Evolutionary conservation across 176 grass and related monocot species (phyloP), one percentile per base, ranked within the genome.

Genomic region (Ensete glaucum): DNA sequence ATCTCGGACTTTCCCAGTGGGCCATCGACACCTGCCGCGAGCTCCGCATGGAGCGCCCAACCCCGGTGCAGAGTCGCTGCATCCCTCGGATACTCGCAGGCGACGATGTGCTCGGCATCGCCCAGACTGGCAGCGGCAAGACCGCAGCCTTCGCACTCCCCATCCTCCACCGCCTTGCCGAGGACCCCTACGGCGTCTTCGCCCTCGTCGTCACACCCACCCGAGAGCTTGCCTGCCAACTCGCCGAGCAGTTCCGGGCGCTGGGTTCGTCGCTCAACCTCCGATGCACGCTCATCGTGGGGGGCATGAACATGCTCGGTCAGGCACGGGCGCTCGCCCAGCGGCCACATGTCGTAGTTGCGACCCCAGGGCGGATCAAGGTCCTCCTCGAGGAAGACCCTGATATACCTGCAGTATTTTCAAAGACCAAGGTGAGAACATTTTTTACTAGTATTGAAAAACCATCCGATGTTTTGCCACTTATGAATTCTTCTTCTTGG

Each of bases 101-200:
- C 2, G 88, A 85, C 73, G 86, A 94, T 58, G 86, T 99, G 19
- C 79, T 99, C 43, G 90, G 90, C 9, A 86, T 98, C 64, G 90
- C 95, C 2, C 86, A 92, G 77, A 98, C 95, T 0, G 90, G 95
- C 12, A 98, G 90, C 72, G 94, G 94, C 8, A 98, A 99, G 86
- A 99, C 90, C 64, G 95, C 90, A 13, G 84, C 84, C 48, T 99
- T 94, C 77, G 78, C 84, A 50, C 88, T 99, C 21, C 95, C 95
- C 24, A 99, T 99, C 55, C 82, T 94, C 23, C 85, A 99, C 69
- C 84, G 80, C 62, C 86, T 99, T 52, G 84, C 86, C 13, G 81
- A 99, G 86, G 84, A 91, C 76, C 82, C 83, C 54, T 99, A 78
- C 17, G 95, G 90, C 17, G 86, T 99, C 11, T 89, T 85, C 9